phyloP scores from a whole-genome alignment of 225 moss, liverwort and hornwort species.

The Thuidium tamariscinum region DNA sequence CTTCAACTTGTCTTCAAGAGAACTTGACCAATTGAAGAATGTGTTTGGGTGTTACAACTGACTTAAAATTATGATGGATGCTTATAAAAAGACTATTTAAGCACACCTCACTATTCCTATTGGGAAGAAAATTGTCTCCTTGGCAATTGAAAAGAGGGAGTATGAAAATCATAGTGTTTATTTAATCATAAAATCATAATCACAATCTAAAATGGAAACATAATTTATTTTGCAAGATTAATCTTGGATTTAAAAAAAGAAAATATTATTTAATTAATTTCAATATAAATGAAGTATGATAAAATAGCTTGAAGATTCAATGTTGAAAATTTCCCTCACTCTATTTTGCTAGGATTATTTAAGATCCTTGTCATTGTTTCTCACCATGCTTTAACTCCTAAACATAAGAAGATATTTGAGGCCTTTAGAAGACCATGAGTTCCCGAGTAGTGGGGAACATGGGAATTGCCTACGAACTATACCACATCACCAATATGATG shows the following conservation, averaged over 20 bases:
- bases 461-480: too few relatives aligned
- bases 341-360: accelerated
- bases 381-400: background rate
- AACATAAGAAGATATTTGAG: too few relatives aligned
- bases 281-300: background rate
- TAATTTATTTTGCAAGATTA: background rate
- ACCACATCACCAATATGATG: too few relatives aligned
- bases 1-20: too few relatives aligned
- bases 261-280: background rate
- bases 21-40: too few relatives aligned
- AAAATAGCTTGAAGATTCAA: accelerated
- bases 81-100: background rate
- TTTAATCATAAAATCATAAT: background rate
- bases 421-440: too few relatives aligned
- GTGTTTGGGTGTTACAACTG: too few relatives aligned
- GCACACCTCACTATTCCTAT: background rate
- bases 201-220: background rate
- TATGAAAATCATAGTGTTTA: background rate
- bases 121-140: background rate
- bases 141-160: background rate
- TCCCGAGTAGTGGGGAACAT: too few relatives aligned
- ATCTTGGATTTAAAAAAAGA: background rate
- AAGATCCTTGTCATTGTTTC: background rate
- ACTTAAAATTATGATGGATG: too few relatives aligned
- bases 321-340: accelerated